phyloP scores from a whole-genome alignment of 2,329 filamentous ascomycete genomes.

The Akanthomyces dipterigenus region DNA sequence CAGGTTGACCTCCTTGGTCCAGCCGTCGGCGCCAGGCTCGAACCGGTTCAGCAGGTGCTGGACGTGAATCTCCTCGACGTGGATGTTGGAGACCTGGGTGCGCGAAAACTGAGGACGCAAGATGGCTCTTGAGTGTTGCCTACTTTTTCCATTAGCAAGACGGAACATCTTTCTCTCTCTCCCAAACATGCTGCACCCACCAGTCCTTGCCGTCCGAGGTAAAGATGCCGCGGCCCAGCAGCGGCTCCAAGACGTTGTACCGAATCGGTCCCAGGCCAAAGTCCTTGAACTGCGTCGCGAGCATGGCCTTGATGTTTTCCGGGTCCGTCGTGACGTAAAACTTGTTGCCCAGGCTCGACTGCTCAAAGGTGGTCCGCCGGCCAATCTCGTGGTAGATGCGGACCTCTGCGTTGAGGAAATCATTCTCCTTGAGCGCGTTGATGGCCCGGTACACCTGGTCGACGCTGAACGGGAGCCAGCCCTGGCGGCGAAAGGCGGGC shows the following conservation, averaged over 20 bases:
- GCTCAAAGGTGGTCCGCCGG: slow-evolving; percentile 6
- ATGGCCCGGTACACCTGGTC: background rate
- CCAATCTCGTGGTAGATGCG: background rate
- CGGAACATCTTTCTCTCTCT: slow-evolving; percentile 20
- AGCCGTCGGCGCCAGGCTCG: background rate
- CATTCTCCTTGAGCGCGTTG: background rate
- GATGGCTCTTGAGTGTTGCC: slow-evolving; percentile 28
- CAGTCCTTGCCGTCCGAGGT: slow-evolving; percentile 8
- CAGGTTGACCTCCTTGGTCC: slow-evolving; percentile 28
- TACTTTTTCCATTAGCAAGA: background rate
- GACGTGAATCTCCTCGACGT: slow-evolving; percentile 19
- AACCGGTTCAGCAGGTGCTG: slow-evolving; percentile 8
- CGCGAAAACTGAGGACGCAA: slow-evolving; percentile 21
- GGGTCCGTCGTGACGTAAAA: slow-evolving; percentile 26
- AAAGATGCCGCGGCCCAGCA: slow-evolving; percentile 15
- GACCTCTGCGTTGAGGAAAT: background rate
- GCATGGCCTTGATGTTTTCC: slow-evolving; percentile 43
- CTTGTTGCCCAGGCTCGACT: slow-evolving; percentile 8
- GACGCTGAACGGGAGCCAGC: background rate
- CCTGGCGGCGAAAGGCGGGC: background rate
- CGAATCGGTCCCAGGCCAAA: slow-evolving; percentile 1
- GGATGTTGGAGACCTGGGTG: slow-evolving; percentile 17
- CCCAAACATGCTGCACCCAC: background rate
- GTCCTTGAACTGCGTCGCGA: slow-evolving; percentile 38
- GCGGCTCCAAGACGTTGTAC: background rate